Base-by-base conservation (phyloP, 1,284 basidiomycete species). In the Athelia psychrophila region DNA sequence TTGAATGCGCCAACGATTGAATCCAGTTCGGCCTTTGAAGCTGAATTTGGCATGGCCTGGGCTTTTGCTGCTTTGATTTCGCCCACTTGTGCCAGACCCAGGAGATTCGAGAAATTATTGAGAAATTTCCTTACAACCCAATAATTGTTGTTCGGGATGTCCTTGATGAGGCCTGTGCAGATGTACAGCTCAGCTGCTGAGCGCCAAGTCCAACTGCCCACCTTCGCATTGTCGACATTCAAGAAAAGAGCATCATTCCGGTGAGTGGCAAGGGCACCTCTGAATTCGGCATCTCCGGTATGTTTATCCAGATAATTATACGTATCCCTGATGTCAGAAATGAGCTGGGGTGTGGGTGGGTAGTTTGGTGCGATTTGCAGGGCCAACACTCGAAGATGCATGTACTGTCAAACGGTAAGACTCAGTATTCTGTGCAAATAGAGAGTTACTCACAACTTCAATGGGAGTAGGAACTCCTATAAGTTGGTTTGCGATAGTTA, bases 401-500 rank as follows among this genome's bases (percentile, higher is more conserved):
- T 52, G 3, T 76, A 64, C 76, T 74, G 30, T 6, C 9, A 47
- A 47, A 32, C 12, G 44, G 30, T 9, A 30, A 49, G 10, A 19
- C 18, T 33, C 36, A 30, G 8, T 44, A 27, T 20, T n/a, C 8
- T 35, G 13, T 49, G 23, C n/a, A n/a, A 53, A 16, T 3, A 36
- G n/a, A 52, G 32, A 20, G 25, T 4, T 38, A 64, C 74, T 33
- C 56, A 79, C 78, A 49, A 79, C 76, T 64, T 76, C 71, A 15
- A 32, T 22, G 3, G 62, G 58, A 18, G 62, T 61, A 1, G 78
- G 77, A 23, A 61, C 49, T 3, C 77, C 76, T 4, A 79, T 57
- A 1, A 52, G 52, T 13, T 61, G 58, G 56, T 78, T 66, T 2
- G 65, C 68, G 5, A 66, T 50, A 4, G 67, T 48, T 3, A 77